Conservation (phyloP, 139 green algal species). For the Nannochloris sp. region DNA sequence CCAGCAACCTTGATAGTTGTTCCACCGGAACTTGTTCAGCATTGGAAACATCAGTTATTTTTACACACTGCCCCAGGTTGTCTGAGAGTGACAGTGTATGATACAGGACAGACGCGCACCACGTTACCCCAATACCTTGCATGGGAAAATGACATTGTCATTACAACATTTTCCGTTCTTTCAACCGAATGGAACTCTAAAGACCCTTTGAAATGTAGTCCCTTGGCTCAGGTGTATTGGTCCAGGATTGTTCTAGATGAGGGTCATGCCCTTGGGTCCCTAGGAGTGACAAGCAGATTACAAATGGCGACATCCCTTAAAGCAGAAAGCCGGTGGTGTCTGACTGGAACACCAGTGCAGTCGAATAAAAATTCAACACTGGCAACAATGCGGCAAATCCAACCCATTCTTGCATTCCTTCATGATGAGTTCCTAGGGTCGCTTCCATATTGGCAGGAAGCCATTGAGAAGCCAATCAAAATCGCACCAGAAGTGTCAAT, state of each 20-base stretch:
- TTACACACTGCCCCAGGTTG: conserved; percentile 29
- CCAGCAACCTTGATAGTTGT: conserved; percentile 87
- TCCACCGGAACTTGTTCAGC: conserved; percentile 66
- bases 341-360: conserved; percentile 78
- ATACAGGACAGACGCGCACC: not conserved
- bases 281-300: conserved; percentile 77
- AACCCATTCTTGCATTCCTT: conserved; percentile 89
- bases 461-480: conserved; percentile 9
- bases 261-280: conserved; percentile 74
- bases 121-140: conserved; percentile 51
- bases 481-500: conserved; percentile 13
- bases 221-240: conserved; percentile 64
- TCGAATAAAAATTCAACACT: not conserved
- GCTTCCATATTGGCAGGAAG: conserved; percentile 33
- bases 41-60: conserved; percentile 76
- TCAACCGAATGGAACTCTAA: conserved; percentile 42
- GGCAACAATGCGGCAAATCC: conserved; percentile 41
- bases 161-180: conserved; percentile 60
- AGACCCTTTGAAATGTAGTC: not conserved
- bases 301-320: conserved; percentile 58
- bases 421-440: conserved; percentile 57
- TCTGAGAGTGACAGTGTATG: conserved; percentile 4
- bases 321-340: conserved; percentile 79
- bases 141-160: conserved; percentile 67
- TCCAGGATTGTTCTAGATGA: conserved; percentile 89